Percentiles rank a stretch among this genome's conserved stretches.
These are phyloP conservation scores for Sarocladium brachiariae DNA, from an alignment of 2,329 filamentous ascomycete genomes.

Conservation along the genomic window DNA sequence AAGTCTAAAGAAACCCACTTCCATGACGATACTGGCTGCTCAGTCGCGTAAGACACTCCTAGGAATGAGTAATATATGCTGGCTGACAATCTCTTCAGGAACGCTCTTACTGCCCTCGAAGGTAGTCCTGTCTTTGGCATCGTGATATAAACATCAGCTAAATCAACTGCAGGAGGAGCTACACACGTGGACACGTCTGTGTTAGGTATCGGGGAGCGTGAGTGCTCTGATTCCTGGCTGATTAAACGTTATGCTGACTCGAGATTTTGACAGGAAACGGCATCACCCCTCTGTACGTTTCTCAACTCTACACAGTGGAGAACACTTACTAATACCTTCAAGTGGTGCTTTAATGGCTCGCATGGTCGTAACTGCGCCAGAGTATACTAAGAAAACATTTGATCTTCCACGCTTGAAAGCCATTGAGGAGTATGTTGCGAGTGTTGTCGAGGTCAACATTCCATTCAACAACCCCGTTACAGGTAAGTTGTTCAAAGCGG, in stretches of 20 bases:
- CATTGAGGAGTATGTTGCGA: conserved; percentile 75
- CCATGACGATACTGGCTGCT: conserved; percentile 91
- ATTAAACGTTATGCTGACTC: background rate
- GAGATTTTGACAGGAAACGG: conserved; percentile 44
- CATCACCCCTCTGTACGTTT: conserved; percentile 48
- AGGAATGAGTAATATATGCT: background rate
- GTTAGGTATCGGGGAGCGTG: conserved; percentile 76
- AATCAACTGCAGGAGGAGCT: background rate
- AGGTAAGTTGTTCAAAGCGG: background rate
- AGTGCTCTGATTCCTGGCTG: background rate
- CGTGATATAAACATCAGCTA: background rate
- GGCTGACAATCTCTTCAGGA: background rate
- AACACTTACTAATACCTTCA: background rate
- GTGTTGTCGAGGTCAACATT: conserved; percentile 75
- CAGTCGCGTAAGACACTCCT: conserved; percentile 52
- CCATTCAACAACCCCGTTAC: conserved; percentile 31
- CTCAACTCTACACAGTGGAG: background rate
- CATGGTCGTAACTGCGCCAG: conserved; percentile 43
- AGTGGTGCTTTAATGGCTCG: conserved; percentile 12
- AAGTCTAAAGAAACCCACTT: conserved; percentile 57
- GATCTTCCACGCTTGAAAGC: conserved; percentile 85
- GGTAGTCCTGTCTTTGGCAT: background rate
- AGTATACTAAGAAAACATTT: conserved; percentile 84
- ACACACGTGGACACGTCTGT: conserved; percentile 71
- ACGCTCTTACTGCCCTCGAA: background rate